Evolutionary conservation across 805 yeast species (phyloP).

Genomic region (Candida nonsorbophila): DNA sequence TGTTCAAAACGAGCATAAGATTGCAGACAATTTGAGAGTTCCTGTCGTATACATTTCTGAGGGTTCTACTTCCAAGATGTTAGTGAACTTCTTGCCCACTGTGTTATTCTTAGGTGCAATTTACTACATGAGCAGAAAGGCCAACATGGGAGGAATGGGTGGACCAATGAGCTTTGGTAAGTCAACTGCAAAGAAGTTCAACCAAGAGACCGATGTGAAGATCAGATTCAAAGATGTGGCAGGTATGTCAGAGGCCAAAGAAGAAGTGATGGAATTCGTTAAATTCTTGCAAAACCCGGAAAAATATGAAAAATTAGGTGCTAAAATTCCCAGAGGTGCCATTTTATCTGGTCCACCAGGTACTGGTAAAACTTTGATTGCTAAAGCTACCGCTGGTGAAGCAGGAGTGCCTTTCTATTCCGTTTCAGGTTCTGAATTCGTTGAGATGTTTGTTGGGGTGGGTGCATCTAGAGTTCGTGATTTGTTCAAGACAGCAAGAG

Average conservation of each 20-base stretch:
- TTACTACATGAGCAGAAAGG: constrained; percentile 70
- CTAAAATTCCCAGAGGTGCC: constrained; percentile 94
- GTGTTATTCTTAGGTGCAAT: constrained; percentile 82
- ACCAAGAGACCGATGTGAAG: constrained; percentile 78
- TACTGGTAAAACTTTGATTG: constrained; percentile 90
- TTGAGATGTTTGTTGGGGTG: constrained; percentile 96
- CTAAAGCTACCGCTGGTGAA: constrained; percentile 95
- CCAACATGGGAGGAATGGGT: constrained; percentile 39
- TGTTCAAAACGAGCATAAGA: constrained; percentile 66
- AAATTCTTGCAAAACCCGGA: constrained; percentile 79
- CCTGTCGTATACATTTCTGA: constrained; percentile 80
- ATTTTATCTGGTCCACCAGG: constrained; percentile 94
- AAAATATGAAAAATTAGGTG: constrained; percentile 84
- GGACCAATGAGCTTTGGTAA: constrained; percentile 74
- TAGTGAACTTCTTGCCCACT: constrained; percentile 84
- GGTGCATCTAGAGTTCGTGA: constrained; percentile 96
- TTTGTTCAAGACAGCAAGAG: constrained; percentile 82
- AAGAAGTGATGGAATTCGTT: constrained; percentile 94
- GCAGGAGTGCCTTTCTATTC: constrained; percentile 91
- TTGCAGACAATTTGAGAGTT: constrained; percentile 58
- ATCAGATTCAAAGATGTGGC: constrained; percentile 87
- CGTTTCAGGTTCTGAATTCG: constrained; percentile 91
- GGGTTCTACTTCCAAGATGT: constrained; percentile 57
- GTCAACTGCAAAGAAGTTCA: constrained; percentile 73
- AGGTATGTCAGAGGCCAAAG: constrained; percentile 91